These are phyloP conservation scores for Zygosaccharomyces sapae DNA, from an alignment of 1,139 yeast species.

Conservation along the genomic window DNA sequence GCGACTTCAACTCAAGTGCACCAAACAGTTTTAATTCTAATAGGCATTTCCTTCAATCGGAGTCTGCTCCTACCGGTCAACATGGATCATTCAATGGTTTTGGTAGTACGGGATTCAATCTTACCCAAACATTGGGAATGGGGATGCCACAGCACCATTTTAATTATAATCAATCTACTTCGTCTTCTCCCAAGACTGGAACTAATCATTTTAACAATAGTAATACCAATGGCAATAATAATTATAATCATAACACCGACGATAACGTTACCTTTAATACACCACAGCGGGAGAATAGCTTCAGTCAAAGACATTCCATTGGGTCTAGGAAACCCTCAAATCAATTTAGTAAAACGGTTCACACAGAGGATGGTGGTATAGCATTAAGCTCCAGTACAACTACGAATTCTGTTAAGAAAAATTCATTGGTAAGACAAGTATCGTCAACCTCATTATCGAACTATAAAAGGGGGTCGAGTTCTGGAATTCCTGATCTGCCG, in stretches of 20 bases:
- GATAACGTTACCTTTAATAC: neutral
- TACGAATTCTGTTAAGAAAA: slow-evolving; percentile 31
- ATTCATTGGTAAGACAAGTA: slow-evolving; percentile 27
- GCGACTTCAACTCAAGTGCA: slow-evolving; percentile 37
- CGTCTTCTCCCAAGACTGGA: slow-evolving; percentile 2
- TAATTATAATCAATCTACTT: neutral
- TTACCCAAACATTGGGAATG: neutral
- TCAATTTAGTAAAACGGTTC: slow-evolving; percentile 15
- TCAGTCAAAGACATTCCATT: slow-evolving; percentile 13
- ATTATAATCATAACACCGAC: slow-evolving; percentile 9
- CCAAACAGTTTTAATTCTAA: slow-evolving; percentile 35
- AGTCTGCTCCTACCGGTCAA: slow-evolving; percentile 9
- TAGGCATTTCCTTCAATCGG: slow-evolving; percentile 10
- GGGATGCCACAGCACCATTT: neutral
- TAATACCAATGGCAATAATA: slow-evolving; percentile 8
- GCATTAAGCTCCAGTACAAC: slow-evolving; percentile 24
- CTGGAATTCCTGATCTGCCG: slow-evolving; percentile 22
- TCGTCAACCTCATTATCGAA: slow-evolving; percentile 31
- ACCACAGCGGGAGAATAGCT: neutral
- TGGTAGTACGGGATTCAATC: neutral
- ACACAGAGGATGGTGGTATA: slow-evolving; percentile 23
- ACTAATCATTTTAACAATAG: slow-evolving; percentile 2
- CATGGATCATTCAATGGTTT: slow-evolving; percentile 3
- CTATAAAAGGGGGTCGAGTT: slow-evolving; percentile 25
- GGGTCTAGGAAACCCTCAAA: slow-evolving; percentile 18